Evolutionary conservation across 345 rosid genomes (phyloP).

Genomic region (Sisymbrium irio): DNA sequence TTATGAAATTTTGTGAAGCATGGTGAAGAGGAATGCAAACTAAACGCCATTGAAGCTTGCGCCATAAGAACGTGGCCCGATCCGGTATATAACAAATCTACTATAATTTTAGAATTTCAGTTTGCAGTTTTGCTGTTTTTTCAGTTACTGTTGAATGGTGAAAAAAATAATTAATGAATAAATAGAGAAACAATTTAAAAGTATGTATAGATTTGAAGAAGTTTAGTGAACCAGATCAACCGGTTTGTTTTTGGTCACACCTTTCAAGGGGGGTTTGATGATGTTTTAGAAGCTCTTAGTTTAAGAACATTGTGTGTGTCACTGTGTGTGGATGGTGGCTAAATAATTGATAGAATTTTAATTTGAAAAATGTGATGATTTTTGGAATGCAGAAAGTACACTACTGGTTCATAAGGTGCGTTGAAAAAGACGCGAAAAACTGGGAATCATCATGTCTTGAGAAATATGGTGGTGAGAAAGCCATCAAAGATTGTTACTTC

Average conservation of each 20-base stretch:
- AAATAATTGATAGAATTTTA: no score
- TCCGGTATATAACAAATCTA: constrained; percentile 21
- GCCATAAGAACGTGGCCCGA: constrained; percentile 52
- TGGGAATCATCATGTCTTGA: constrained; percentile 27
- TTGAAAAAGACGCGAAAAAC: not conserved
- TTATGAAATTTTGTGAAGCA: constrained; percentile 42
- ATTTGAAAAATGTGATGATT: not conserved
- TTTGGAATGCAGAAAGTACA: constrained; percentile 42
- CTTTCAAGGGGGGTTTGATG: no score
- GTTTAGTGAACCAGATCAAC: no score
- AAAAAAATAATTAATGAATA: no score
- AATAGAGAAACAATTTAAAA: no score
- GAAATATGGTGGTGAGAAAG: not conserved
- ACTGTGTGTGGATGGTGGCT: no score
- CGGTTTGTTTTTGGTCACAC: no score
- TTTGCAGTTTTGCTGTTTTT: no score
- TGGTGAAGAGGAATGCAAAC: constrained; percentile 66
- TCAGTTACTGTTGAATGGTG: no score
- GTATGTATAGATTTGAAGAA: no score
- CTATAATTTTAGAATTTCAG: not conserved
- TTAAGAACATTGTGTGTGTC: no score
- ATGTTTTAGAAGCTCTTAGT: no score
- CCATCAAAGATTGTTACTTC: constrained; percentile 17
- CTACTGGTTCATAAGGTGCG: constrained; percentile 41
- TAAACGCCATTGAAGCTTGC: constrained; percentile 66